These are phyloP conservation scores for Blastocystis sp. DNA, from an alignment of 352 stramenopile genomes.

Conservation along the genomic window DNA sequence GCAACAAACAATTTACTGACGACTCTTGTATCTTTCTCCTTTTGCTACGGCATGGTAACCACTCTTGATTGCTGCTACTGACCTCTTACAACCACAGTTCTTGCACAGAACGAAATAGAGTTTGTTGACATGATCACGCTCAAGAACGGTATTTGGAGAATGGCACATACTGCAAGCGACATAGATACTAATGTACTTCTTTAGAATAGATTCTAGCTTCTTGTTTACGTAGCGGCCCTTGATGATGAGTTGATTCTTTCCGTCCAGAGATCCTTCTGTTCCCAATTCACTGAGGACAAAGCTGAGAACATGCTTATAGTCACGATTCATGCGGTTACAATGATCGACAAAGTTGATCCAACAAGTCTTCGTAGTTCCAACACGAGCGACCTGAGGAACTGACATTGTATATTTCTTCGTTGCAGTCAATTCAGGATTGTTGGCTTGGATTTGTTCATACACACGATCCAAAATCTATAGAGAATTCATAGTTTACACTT, in stretches of 20 bases:
- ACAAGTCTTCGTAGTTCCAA: slow-evolving; percentile 65
- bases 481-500: neutral
- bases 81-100: slow-evolving; percentile 90
- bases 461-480: slow-evolving; percentile 38
- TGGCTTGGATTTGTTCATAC: slow-evolving; percentile 37
- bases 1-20: slow-evolving; percentile 43
- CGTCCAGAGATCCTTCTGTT: slow-evolving; percentile 93
- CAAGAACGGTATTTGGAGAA: slow-evolving; percentile 93
- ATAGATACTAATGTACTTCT: slow-evolving; percentile 97
- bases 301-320: slow-evolving; percentile 94
- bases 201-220: slow-evolving; percentile 97
- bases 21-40: slow-evolving; percentile 70
- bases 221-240: slow-evolving; percentile 93
- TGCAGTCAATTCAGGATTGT: slow-evolving; percentile 13
- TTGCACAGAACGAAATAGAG: slow-evolving; percentile 97
- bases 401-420: slow-evolving; percentile 35
- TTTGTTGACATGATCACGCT: slow-evolving; percentile 88
- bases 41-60: slow-evolving; percentile 93
- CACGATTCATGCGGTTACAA: slow-evolving; percentile 95
- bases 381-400: slow-evolving; percentile 26
- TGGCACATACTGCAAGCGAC: slow-evolving; percentile 99
- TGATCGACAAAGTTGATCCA: slow-evolving; percentile 67
- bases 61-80: slow-evolving; percentile 91
- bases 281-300: slow-evolving; percentile 99
- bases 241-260: slow-evolving; percentile 95